Conservation (phyloP, 495 filamentous ascomycete species). For the Annulohypoxylon moriforme region DNA sequence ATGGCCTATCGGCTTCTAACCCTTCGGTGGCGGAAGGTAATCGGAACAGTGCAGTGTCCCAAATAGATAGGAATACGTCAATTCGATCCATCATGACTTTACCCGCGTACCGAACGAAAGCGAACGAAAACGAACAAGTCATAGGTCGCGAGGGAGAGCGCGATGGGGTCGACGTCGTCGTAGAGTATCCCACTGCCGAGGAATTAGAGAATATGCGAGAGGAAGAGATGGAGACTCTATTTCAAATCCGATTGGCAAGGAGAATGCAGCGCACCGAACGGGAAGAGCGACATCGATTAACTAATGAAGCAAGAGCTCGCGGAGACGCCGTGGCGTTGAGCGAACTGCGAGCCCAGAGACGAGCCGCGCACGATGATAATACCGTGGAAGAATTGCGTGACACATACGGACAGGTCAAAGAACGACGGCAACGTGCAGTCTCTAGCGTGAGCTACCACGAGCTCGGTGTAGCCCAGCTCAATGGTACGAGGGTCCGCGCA, state of each 20-base stretch:
- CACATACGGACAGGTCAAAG: constrained; percentile 71
- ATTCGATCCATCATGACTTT: constrained; percentile 93
- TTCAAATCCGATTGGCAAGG: constrained; percentile 85
- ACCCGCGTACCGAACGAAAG: constrained; percentile 76
- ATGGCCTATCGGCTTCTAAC: constrained; percentile 17
- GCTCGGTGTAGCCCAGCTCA: constrained; percentile 85
- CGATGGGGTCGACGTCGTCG: constrained; percentile 88
- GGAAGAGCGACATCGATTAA: constrained; percentile 73
- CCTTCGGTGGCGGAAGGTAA: constrained; percentile 35
- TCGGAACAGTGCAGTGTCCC: constrained; percentile 35
- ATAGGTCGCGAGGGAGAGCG: constrained; percentile 92
- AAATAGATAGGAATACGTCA: constrained; percentile 83
- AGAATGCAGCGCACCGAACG: constrained; percentile 80
- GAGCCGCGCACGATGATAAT: constrained; percentile 52
- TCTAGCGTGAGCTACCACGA: constrained; percentile 88
- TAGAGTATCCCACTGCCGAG: constrained; percentile 70
- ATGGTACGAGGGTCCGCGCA: constrained; percentile 86
- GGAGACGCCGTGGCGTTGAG: constrained; percentile 74
- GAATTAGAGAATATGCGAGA: constrained; percentile 85
- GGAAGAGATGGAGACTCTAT: constrained; percentile 90
- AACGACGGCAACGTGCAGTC: constrained; percentile 76
- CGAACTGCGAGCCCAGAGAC: constrained; percentile 61
- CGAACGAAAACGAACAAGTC: constrained; percentile 82
- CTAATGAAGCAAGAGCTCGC: constrained; percentile 74
- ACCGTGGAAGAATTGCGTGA: constrained; percentile 66